Percentiles rank a stretch among this genome's conserved stretches.
Evolutionary conservation across 2,329 filamentous ascomycete genomes (phyloP).

Genomic region (Ramularia collo-cygni): DNA sequence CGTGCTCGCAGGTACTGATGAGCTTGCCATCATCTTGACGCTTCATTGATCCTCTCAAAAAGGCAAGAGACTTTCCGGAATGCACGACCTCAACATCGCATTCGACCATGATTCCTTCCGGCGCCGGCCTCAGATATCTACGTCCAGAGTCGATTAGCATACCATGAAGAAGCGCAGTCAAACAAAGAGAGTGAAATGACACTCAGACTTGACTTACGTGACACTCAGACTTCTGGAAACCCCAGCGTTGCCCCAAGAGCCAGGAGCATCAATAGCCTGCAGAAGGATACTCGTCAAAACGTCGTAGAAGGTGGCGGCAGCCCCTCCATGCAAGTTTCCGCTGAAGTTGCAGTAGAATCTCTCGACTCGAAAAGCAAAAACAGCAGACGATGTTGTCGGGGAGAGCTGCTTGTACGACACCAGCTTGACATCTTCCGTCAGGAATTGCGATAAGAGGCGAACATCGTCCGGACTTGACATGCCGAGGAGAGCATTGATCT

Average conservation of each 20-base stretch:
- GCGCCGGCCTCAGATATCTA: too few relatives aligned
- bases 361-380: slow-evolving; percentile 41
- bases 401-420: slow-evolving; percentile 32
- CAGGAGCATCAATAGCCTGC: slow-evolving; percentile 21
- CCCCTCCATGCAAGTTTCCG: slow-evolving; percentile 48
- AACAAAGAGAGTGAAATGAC: slow-evolving; percentile 35
- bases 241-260: slow-evolving; percentile 39
- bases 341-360: slow-evolving; percentile 41
- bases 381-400: slow-evolving; percentile 30
- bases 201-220: slow-evolving; percentile 39
- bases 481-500: slow-evolving; percentile 18
- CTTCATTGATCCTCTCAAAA: slow-evolving; percentile 36
- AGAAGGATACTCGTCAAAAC: slow-evolving; percentile 41
- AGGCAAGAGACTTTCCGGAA: slow-evolving; percentile 36
- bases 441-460: slow-evolving; percentile 15
- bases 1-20: slow-evolving; percentile 31
- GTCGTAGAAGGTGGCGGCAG: slow-evolving; percentile 47
- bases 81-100: slow-evolving; percentile 41
- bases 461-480: slow-evolving; percentile 13
- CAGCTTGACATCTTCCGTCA: slow-evolving; percentile 21
- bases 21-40: slow-evolving; percentile 29
- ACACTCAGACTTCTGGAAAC: slow-evolving; percentile 40
- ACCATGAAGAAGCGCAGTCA: too few relatives aligned
- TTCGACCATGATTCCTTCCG: too few relatives aligned
- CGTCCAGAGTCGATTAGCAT: too few relatives aligned